phyloP scores from a whole-genome alignment of 495 filamentous ascomycete genomes.

The Xylaria intraflava region DNA sequence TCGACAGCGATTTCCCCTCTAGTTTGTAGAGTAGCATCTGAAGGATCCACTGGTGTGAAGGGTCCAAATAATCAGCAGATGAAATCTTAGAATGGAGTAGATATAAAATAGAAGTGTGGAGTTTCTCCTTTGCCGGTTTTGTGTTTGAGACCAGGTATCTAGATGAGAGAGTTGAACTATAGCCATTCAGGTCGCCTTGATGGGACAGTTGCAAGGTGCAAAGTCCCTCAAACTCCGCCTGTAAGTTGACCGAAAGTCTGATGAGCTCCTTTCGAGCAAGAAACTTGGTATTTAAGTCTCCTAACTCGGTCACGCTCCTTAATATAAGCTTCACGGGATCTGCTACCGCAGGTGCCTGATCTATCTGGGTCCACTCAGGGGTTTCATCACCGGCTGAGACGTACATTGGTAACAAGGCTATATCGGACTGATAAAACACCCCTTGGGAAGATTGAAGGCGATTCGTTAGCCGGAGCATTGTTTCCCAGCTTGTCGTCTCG shows the following conservation, averaged over 20 bases:
- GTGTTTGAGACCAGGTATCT: constrained; percentile 6
- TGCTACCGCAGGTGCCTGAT: constrained; percentile 1
- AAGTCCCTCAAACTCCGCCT: neutral
- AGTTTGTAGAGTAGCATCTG: constrained; percentile 8
- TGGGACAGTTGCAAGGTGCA: constrained; percentile 3
- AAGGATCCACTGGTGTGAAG: constrained; percentile 3
- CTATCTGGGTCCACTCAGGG: constrained; percentile 1
- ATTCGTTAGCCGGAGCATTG: neutral
- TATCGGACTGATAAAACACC: neutral
- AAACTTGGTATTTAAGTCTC: constrained; percentile 2
- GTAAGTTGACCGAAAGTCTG: neutral
- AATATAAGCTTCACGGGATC: constrained; percentile 1
- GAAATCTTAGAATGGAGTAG: neutral
- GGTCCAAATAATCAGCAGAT: constrained; percentile 1
- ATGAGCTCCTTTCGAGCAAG: constrained; percentile 5
- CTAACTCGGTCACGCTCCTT: constrained; percentile 6
- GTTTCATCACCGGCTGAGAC: neutral
- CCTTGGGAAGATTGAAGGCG: constrained; percentile 4
- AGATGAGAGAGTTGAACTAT: neutral
- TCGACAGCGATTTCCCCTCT: neutral
- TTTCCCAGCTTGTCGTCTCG: constrained; percentile 4
- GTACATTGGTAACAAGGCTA: constrained; percentile 1
- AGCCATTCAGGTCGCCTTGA: constrained; percentile 4
- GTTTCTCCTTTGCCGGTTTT: neutral
- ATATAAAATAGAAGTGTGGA: neutral